These are phyloP conservation scores for Fonsecaea pedrosoi DNA, from an alignment of 2,329 filamentous ascomycete genomes.

Conservation along the genomic window DNA sequence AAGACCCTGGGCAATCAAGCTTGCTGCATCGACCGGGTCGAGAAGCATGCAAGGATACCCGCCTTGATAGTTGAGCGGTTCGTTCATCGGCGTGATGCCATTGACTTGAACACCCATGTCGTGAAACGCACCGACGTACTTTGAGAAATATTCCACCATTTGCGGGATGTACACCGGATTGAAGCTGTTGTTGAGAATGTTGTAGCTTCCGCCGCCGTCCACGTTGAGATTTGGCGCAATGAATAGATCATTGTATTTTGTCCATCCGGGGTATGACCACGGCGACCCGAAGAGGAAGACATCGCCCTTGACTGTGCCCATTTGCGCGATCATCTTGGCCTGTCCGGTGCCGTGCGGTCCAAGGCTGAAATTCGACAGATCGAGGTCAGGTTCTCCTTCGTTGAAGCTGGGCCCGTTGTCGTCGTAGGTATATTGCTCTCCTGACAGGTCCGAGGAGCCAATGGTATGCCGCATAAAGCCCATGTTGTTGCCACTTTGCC, in stretches of 20 bases:
- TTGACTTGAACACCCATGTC: constrained; percentile 46
- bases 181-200: constrained; percentile 26
- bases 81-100: constrained; percentile 49
- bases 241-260: constrained; percentile 50
- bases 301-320: constrained; percentile 46
- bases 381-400: constrained; percentile 44
- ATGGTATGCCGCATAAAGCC: constrained; percentile 52
- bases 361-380: constrained; percentile 44
- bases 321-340: constrained; percentile 47
- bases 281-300: constrained; percentile 48
- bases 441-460: constrained; percentile 47
- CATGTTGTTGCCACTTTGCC: constrained; percentile 46
- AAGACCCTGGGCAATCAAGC: constrained; percentile 44
- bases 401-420: constrained; percentile 42
- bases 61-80: constrained; percentile 48
- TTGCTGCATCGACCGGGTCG: constrained; percentile 45
- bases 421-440: constrained; percentile 48
- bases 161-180: constrained; percentile 43
- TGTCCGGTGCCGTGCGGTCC: constrained; percentile 47
- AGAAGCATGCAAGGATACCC: constrained; percentile 51
- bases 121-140: constrained; percentile 48
- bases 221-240: constrained; percentile 30
- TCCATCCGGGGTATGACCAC: constrained; percentile 51
- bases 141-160: constrained; percentile 47
- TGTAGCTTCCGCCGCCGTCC: constrained; percentile 41